Base-by-base conservation (phyloP, 2,329 filamentous ascomycete species). In the Cytospora piceicola region DNA sequence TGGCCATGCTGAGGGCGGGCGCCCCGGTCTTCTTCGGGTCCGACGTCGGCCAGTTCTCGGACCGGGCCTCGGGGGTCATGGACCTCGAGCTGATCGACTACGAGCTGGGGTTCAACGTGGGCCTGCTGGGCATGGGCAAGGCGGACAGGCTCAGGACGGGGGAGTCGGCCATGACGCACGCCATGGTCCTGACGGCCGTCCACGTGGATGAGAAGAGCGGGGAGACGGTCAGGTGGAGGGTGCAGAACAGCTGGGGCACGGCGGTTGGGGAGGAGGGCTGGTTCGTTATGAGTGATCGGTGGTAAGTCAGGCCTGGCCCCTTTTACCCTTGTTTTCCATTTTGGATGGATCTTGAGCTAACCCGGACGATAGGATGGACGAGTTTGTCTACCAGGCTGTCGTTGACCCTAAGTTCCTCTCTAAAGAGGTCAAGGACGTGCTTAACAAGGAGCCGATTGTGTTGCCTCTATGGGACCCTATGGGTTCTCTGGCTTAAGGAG, bases 151-250 rank as follows among this genome's bases (percentile, higher is more conserved):
- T 97, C 55, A 81, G 85, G 71, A 89, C 89, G 0, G 88, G 91
- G 14, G 93, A 96, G 78, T 90, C 86, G 62, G 83, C 86, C 59
- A 96, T 97, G 93, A 96, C 93, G 0, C 93, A 96, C 73, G 93
- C 93, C 5, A 96, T 96, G 93, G 92, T 96, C 0, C 78, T 97
- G 68, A 96, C 92, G 2, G 93, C 87, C 0, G 93, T 96, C 55
- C 93, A 97, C 73, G 76, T 96, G 3, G 89, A 91, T 67, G 80
- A 84, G 32, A 78, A 86, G 66, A 78, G 75, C 1, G 88, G 86
- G 1, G 85, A 87, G 76, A 83, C 87, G 2, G 85, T 93, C 1
- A 81, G 93, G 54, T 97, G 93, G 93, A 82, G 92, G 62, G 92
- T 96, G 8, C 90, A 96, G 83, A 96, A 96, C 75, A 90, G 87